Evolutionary conservation across 179 eudicot genomes (phyloP).

Genomic region (Beta corolliflora): DNA sequence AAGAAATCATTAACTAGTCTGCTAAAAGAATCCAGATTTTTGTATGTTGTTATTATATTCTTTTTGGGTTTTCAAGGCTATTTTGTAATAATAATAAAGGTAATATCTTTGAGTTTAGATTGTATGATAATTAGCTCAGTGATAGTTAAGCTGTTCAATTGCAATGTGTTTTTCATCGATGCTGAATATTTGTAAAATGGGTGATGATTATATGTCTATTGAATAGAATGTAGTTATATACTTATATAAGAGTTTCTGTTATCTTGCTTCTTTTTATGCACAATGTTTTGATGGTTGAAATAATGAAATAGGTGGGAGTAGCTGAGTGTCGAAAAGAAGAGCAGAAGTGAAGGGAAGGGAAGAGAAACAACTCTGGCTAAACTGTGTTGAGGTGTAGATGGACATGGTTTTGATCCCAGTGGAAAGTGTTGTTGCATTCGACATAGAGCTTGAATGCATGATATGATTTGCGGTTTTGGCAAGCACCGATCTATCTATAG

Average conservation of each 20-base stretch:
- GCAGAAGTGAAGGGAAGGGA: background rate
- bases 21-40: too few species aligned
- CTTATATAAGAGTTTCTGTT: background rate
- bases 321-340: background rate
- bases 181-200: too few species aligned
- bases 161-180: too few species aligned
- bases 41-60: too few species aligned
- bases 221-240: background rate
- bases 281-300: background rate
- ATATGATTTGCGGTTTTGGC: constrained; percentile 55
- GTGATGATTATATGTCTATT: too few species aligned
- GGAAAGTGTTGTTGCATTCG: constrained; percentile 26
- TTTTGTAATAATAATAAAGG: too few species aligned
- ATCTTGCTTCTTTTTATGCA: background rate
- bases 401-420: constrained; percentile 32
- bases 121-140: too few species aligned
- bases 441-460: constrained; percentile 36
- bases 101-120: too few species aligned
- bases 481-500: constrained; percentile 72
- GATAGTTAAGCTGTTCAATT: too few species aligned
- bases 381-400: constrained; percentile 10
- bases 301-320: constrained; percentile 8
- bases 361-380: constrained; percentile 1
- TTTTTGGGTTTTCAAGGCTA: too few species aligned
- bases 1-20: too few species aligned